Base-by-base conservation (phyloP, 164 flowering plant species). In the Echeveria elegans region DNA sequence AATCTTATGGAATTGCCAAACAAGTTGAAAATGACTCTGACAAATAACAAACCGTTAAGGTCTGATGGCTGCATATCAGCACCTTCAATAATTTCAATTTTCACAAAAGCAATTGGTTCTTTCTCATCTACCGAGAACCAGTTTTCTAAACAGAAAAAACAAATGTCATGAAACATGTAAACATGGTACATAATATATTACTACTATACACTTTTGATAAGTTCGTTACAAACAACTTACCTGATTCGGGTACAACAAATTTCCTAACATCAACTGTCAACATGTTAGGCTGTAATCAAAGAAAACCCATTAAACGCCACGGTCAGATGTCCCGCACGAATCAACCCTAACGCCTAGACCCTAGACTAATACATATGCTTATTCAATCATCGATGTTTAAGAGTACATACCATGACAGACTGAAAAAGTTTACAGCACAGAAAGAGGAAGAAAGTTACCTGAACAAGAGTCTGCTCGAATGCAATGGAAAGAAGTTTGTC, bases 381-480 rank as follows among this genome's bases (percentile, higher is more conserved):
- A 38, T 1, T 10, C 12, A 38, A 8, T 38, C 41, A 38, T 2
- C 6, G 12, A 38, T 38, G 41, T 38, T 38, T 38, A 38, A 38
- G 8, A 38, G 41, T 38, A 38, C 12, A 10, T 38, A 10, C 8
- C 41, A 8, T 38, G 41, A 8, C 41, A 38, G 12, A 8, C 1
- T 8, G 41, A 38, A n/a, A 38, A 38, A 38, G 1, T 1, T 38
- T 14, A 38, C 12, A 60, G 61, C 61, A 28, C 32, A 14, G 23
- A 12, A 16, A 9, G 47, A 43, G 15, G 16, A 43, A 1, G 32
- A 56, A 29, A 4, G 48, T 7, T 4, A 95, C 99, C 97, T 95
- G 88, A 65, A 95, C 97, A 53, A 95, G 88, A 47, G 99, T 92
- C 83, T 92, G 92, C 77, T 90, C 97, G 76, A 95, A 92, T 71